These are phyloP conservation scores for Crotalaria pallida DNA, from an alignment of 306 rosid genomes.

Conservation along the genomic window DNA sequence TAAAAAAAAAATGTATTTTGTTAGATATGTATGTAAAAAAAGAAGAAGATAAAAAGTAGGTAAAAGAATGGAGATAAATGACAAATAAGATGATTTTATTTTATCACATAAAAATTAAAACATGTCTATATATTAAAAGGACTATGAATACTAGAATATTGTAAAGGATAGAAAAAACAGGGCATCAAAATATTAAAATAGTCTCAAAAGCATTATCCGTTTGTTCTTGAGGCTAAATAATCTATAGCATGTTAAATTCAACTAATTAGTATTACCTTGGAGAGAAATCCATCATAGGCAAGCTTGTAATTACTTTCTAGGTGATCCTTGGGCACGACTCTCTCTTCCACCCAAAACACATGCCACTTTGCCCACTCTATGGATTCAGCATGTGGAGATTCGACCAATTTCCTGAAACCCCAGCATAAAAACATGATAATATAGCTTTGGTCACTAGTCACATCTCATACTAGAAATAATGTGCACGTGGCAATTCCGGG, in stretches of 20 bases:
- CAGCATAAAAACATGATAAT: background rate
- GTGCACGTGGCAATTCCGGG: background rate
- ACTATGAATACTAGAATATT: too few relatives aligned
- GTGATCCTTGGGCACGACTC: constrained; percentile 89
- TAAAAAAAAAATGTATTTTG: too few relatives aligned
- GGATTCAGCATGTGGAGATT: constrained; percentile 56
- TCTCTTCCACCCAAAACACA: constrained; percentile 90
- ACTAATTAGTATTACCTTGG: constrained; percentile 68
- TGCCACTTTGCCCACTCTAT: constrained; percentile 92
- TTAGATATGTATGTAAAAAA: too few relatives aligned
- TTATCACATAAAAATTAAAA: too few relatives aligned
- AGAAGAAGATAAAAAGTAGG: too few relatives aligned
- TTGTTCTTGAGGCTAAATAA: background rate
- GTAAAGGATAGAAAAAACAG: too few relatives aligned
- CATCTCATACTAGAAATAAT: background rate
- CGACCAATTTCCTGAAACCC: constrained; percentile 58
- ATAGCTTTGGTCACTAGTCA: too few relatives aligned
- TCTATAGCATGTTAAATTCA: background rate
- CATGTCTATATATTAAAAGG: too few relatives aligned
- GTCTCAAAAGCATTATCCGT: too few relatives aligned
- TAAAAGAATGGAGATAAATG: too few relatives aligned
- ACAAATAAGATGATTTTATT: too few relatives aligned
- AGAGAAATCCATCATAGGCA: constrained; percentile 82
- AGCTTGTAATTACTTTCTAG: constrained; percentile 92
- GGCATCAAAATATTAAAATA: too few relatives aligned